phyloP scores from a whole-genome alignment of 441 rosid species.

The Theobroma grandiflorum region DNA sequence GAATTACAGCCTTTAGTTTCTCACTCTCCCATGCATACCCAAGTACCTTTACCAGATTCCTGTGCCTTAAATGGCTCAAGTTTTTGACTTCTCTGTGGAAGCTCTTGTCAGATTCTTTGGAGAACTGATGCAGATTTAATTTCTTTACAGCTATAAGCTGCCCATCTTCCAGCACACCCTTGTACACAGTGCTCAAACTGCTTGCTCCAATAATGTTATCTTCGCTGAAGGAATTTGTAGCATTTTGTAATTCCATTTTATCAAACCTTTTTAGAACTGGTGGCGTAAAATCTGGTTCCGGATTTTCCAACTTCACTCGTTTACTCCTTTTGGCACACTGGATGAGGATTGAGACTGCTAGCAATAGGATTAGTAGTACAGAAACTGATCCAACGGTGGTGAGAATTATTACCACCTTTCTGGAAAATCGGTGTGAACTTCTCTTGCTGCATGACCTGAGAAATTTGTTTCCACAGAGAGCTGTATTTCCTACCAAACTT shows the following conservation, averaged over 20 bases:
- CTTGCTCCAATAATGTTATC: conserved; percentile 71
- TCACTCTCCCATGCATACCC: conserved; percentile 91
- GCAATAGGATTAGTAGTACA: conserved; percentile 40
- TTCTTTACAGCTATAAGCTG: conserved; percentile 70
- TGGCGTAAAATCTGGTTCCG: conserved; percentile 54
- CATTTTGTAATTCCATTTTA: conserved; percentile 58
- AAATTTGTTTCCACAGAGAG: conserved; percentile 66
- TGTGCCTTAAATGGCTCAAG: conserved; percentile 71
- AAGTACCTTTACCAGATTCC: conserved; percentile 73
- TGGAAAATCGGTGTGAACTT: conserved; percentile 52
- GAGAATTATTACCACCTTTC: conserved; percentile 47
- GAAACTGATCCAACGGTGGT: conserved; percentile 52
- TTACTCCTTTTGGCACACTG: conserved; percentile 36
- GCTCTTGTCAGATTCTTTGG: conserved; percentile 70
- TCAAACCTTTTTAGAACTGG: conserved; percentile 66
- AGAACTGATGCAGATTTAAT: conserved; percentile 70
- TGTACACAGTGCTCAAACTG: conserved; percentile 86
- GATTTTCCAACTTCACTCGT: conserved; percentile 37
- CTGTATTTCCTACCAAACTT: conserved; percentile 63
- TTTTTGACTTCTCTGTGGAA: conserved; percentile 81
- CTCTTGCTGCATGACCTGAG: conserved; percentile 55
- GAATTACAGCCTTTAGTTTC: conserved; percentile 76
- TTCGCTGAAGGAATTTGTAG: conserved; percentile 63
- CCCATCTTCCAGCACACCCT: conserved; percentile 69
- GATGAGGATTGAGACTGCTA: conserved; percentile 40